These are phyloP conservation scores for Hymenoscyphus scutula DNA, from an alignment of 2,329 filamentous ascomycete species.

Conservation along the genomic window DNA sequence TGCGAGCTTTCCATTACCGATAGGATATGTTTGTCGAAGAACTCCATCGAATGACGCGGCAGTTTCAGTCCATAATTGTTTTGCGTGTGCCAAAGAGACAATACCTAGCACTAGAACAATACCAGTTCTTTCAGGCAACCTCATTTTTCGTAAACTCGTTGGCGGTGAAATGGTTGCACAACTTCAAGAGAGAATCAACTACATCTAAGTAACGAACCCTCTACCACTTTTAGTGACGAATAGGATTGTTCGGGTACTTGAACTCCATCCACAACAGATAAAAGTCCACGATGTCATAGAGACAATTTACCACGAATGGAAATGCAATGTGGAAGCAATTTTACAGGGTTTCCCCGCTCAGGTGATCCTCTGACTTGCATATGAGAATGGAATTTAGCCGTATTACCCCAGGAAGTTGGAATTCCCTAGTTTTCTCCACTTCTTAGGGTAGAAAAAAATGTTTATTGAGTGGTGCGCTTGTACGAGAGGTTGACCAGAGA, in stretches of 20 bases:
- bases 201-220: too few species aligned
- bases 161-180: too few species aligned
- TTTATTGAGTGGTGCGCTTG: too few species aligned
- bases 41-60: slow-evolving; percentile 24
- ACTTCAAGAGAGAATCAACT: too few species aligned
- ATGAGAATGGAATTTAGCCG: not conserved
- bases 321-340: not conserved
- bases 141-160: not conserved
- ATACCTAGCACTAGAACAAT: not conserved
- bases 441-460: not conserved
- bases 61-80: slow-evolving; percentile 20
- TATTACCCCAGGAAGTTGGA: not conserved
- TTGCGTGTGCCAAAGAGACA: not conserved
- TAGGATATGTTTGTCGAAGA: slow-evolving; percentile 42
- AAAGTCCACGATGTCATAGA: not conserved
- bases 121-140: not conserved
- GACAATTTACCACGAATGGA: not conserved
- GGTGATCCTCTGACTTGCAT: not conserved
- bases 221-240: too few species aligned
- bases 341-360: not conserved
- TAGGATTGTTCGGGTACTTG: not conserved
- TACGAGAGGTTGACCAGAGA: too few species aligned
- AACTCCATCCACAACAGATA: not conserved
- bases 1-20: slow-evolving; percentile 50
- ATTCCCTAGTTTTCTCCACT: not conserved